Percentiles rank a stretch among this genome's conserved stretches.
Evolutionary conservation across 2,329 filamentous ascomycete species (phyloP).

Genomic region (Fusarium albidum): DNA sequence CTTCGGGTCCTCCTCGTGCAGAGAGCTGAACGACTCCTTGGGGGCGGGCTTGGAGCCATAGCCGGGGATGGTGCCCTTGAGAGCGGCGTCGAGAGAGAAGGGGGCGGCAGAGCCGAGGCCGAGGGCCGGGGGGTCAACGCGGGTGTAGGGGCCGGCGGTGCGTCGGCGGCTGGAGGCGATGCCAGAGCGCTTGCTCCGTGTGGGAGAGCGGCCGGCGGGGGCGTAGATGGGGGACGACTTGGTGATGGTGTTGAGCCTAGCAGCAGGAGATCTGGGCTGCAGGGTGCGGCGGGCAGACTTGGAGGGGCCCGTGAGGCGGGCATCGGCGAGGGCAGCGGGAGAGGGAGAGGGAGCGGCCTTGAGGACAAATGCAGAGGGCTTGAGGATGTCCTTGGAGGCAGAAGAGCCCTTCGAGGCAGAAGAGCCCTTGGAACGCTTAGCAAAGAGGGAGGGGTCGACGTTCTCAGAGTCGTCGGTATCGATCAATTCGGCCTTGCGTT

Average conservation of each 20-base stretch:
- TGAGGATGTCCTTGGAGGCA: conserved; percentile 56
- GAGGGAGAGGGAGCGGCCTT: conserved; percentile 49
- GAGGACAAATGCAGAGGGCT: conserved; percentile 57
- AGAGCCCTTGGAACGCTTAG: conserved; percentile 66
- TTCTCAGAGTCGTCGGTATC: conserved; percentile 67
- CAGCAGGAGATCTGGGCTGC: conserved; percentile 61
- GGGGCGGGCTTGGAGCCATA: conserved; percentile 56
- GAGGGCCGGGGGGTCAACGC: conserved; percentile 76
- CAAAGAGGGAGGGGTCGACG: conserved; percentile 63
- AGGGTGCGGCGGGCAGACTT: conserved; percentile 54
- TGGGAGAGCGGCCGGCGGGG: conserved; percentile 84
- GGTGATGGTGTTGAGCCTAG: conserved; percentile 55
- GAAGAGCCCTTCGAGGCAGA: conserved; percentile 55
- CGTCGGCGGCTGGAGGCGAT: conserved; percentile 75
- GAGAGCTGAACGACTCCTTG: conserved; percentile 35
- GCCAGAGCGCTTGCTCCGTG: conserved; percentile 71
- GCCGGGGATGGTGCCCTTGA: conserved; percentile 76
- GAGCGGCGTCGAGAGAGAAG: conserved; percentile 85
- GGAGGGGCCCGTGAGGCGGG: conserved; percentile 45
- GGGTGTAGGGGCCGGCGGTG: conserved; percentile 68
- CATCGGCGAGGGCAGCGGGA: conserved; percentile 33
- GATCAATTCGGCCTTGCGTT: conserved; percentile 66
- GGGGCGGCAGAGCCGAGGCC: conserved; percentile 64
- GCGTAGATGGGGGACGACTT: conserved; percentile 66
- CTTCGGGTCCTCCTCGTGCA: conserved; percentile 60